These are phyloP conservation scores for Alnus rubra DNA, from an alignment of 306 rosid genomes.

Conservation along the genomic window DNA sequence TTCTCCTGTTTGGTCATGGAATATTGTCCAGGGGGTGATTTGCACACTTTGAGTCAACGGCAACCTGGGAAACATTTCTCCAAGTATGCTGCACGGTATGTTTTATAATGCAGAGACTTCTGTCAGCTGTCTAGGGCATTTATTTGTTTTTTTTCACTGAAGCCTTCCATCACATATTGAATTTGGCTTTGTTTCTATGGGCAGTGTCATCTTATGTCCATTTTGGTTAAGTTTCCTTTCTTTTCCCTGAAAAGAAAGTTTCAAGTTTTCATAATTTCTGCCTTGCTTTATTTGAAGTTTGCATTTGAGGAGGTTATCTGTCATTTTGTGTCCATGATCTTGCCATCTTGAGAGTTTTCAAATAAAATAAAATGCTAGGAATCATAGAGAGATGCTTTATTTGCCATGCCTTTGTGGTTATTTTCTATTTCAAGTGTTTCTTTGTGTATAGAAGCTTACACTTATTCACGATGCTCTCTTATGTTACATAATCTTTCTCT, in stretches of 20 bases:
- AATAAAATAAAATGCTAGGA: constrained; percentile 4
- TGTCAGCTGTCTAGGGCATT: constrained; percentile 1
- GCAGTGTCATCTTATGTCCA: not conserved
- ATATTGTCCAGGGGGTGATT: constrained; percentile 98
- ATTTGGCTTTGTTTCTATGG: not conserved
- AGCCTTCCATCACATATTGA: not conserved
- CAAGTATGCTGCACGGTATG: constrained; percentile 98
- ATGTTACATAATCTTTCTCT: too few species aligned
- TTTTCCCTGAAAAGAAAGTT: not conserved
- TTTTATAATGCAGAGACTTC: constrained; percentile 12
- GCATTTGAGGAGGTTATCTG: not conserved
- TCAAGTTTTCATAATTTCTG: too few species aligned
- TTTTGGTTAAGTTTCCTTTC: not conserved
- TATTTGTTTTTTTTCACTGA: not conserved
- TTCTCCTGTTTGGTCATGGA: constrained; percentile 99
- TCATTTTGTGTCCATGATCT: constrained; percentile 8
- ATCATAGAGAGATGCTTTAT: constrained; percentile 16
- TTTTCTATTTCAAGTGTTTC: not conserved
- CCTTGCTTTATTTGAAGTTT: not conserved
- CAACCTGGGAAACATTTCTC: constrained; percentile 99
- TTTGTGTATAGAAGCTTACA: too few species aligned
- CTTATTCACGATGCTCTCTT: too few species aligned
- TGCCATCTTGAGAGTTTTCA: not conserved
- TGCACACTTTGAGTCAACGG: constrained; percentile 96
- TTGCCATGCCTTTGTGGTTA: not conserved